phyloP scores from a whole-genome alignment of 169 alveolate species.

The Plasmodium vinckei region DNA sequence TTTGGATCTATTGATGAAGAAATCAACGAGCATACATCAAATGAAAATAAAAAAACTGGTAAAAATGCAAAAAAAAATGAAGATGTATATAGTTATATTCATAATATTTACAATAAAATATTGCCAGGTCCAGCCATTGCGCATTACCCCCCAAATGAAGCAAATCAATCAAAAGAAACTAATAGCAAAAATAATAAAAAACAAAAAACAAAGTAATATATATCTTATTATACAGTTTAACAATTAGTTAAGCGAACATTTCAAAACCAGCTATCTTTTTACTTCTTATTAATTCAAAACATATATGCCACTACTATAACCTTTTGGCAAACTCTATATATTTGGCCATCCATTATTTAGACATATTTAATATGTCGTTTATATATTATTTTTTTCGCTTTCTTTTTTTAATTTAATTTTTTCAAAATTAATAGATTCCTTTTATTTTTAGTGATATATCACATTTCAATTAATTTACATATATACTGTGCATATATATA shows the following conservation, averaged over 20 bases:
- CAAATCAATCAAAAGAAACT: background rate
- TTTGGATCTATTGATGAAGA: conserved; percentile 94
- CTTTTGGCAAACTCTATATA: too few relatives aligned
- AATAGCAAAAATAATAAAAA: conserved; percentile 31
- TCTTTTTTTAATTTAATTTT: background rate
- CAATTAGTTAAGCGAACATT: background rate
- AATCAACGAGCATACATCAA: conserved; percentile 76
- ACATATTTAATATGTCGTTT: too few relatives aligned
- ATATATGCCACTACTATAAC: too few relatives aligned
- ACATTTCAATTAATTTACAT: too few relatives aligned
- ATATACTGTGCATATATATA: too few relatives aligned
- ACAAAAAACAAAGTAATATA: conserved; percentile 28
- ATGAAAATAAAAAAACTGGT: conserved; percentile 45
- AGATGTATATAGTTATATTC: conserved; percentile 64
- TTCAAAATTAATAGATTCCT: background rate
- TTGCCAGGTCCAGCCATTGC: conserved; percentile 67
- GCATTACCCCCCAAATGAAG: conserved; percentile 37
- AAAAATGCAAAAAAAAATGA: conserved; percentile 35
- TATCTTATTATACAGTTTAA: background rate
- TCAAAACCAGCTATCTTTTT: too few relatives aligned
- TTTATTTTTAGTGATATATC: too few relatives aligned
- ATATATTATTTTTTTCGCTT: background rate
- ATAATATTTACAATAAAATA: conserved; percentile 47
- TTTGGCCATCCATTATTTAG: too few relatives aligned
- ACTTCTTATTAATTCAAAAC: too few relatives aligned